A percentile compares a stretch with the other conserved stretches of the same genome.
These are phyloP conservation scores for Aspergillus sp. DNA, from an alignment of 2,329 filamentous ascomycete species.

Conservation along the genomic window DNA sequence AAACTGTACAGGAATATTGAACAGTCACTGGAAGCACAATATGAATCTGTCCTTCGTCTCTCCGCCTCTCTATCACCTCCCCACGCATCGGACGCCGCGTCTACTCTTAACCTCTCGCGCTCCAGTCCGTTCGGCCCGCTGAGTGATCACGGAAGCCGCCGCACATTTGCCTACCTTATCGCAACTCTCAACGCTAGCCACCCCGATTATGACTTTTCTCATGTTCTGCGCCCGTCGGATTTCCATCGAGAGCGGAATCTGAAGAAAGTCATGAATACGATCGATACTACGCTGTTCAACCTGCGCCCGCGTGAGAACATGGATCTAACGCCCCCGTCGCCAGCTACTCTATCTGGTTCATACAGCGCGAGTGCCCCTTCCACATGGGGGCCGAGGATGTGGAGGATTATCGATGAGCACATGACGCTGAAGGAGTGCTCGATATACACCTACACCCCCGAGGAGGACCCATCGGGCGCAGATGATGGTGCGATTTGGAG, in stretches of 20 bases:
- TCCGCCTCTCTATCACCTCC: conserved; percentile 83
- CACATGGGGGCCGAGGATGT: conserved; percentile 83
- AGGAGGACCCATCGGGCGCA: conserved; percentile 85
- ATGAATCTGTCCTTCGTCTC: conserved; percentile 78
- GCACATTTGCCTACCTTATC: conserved; percentile 92
- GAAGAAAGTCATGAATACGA: conserved; percentile 72
- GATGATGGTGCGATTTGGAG: conserved; percentile 94
- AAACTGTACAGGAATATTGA: conserved; percentile 96
- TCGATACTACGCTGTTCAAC: conserved; percentile 83
- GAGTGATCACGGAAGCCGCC: conserved; percentile 77
- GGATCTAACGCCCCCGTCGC: conserved; percentile 35
- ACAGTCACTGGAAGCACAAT: conserved; percentile 80
- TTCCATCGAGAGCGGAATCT: conserved; percentile 80
- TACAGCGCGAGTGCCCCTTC: conserved; percentile 49
- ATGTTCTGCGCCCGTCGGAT: conserved; percentile 79
- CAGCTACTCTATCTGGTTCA: conserved; percentile 38
- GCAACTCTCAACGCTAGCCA: conserved; percentile 95
- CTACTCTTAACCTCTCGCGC: conserved; percentile 65
- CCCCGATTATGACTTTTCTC: conserved; percentile 94
- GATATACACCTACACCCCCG: conserved; percentile 81
- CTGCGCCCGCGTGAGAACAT: conserved; percentile 58
- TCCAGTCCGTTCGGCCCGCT: conserved; percentile 89
- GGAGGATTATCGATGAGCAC: conserved; percentile 86
- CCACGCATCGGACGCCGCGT: conserved; percentile 62
- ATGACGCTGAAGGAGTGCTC: conserved; percentile 87